These are phyloP conservation scores for Suillus occidentalis DNA, from an alignment of 768 basidiomycete species.

Conservation along the genomic window DNA sequence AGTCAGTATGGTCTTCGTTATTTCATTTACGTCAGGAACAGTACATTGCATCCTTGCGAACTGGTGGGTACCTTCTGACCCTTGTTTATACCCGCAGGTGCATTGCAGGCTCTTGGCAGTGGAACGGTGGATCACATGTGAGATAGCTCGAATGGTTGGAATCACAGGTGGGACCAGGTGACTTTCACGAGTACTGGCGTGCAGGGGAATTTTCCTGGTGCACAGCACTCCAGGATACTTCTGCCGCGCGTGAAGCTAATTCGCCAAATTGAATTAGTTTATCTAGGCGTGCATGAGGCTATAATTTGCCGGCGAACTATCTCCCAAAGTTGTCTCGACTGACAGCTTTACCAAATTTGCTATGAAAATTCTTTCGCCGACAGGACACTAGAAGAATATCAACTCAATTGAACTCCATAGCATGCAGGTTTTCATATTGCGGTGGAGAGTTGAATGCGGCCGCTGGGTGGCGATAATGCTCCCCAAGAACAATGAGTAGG, in stretches of 20 bases:
- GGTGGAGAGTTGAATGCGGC: background rate
- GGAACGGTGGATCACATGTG: background rate
- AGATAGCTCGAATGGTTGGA: background rate
- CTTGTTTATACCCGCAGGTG: background rate
- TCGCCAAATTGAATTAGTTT: background rate
- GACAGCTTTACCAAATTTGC: background rate
- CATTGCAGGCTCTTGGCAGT: background rate
- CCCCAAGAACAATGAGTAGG: background rate
- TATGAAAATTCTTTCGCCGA: background rate
- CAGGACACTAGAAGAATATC: background rate
- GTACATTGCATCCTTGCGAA: background rate
- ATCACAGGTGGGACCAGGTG: conserved; percentile 10
- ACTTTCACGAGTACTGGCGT: background rate
- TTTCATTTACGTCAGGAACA: background rate
- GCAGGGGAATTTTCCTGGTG: background rate
- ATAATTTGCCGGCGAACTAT: background rate
- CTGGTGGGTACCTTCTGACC: background rate
- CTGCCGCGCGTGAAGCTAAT: background rate
- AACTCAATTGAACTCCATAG: conserved; percentile 1
- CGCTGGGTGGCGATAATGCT: background rate
- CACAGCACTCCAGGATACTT: background rate
- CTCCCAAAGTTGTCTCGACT: background rate
- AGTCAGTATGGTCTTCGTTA: background rate
- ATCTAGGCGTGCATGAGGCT: background rate
- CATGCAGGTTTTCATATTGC: conserved; percentile 2